Evolutionary conservation across 768 basidiomycete genomes (phyloP).

Genomic region (Macrolepiota fuliginosa): DNA sequence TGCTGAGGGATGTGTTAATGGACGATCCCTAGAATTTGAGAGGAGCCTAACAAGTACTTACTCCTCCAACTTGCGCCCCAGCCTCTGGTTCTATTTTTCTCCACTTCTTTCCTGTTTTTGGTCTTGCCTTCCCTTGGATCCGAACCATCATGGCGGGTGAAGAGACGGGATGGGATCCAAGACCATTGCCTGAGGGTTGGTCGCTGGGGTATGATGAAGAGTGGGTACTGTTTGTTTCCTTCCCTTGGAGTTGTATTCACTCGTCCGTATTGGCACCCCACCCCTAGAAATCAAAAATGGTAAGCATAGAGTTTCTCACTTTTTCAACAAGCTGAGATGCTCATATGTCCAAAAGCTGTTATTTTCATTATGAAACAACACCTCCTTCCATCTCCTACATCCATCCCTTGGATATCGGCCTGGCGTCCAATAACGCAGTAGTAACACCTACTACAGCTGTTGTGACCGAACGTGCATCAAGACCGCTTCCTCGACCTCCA

Average conservation of each 20-base stretch:
- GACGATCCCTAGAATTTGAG: not conserved
- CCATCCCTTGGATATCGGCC: constrained; percentile 1
- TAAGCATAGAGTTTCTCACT: not conserved
- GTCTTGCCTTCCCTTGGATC: not conserved
- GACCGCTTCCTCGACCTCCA: constrained; percentile 8
- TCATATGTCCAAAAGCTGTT: not conserved
- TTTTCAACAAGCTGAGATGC: not conserved
- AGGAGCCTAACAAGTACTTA: not conserved
- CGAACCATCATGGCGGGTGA: not conserved
- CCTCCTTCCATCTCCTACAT: constrained; percentile 1
- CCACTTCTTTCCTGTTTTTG: not conserved
- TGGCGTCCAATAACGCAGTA: not conserved
- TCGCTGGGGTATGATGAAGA: constrained; percentile 15
- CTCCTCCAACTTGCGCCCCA: not conserved
- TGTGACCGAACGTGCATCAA: not conserved
- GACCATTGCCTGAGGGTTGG: constrained; percentile 19
- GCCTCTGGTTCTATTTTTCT: not conserved
- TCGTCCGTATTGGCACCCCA: not conserved
- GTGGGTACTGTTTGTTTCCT: constrained; percentile 7
- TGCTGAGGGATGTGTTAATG: constrained; percentile 1
- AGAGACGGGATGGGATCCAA: constrained; percentile 9
- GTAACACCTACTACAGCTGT: not conserved
- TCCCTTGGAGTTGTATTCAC: not conserved
- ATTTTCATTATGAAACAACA: not conserved
- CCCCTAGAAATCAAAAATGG: constrained; percentile 2